Evolutionary conservation across 148 eudicot species (phyloP).

Genomic region (Rhododendron griersonianum): DNA sequence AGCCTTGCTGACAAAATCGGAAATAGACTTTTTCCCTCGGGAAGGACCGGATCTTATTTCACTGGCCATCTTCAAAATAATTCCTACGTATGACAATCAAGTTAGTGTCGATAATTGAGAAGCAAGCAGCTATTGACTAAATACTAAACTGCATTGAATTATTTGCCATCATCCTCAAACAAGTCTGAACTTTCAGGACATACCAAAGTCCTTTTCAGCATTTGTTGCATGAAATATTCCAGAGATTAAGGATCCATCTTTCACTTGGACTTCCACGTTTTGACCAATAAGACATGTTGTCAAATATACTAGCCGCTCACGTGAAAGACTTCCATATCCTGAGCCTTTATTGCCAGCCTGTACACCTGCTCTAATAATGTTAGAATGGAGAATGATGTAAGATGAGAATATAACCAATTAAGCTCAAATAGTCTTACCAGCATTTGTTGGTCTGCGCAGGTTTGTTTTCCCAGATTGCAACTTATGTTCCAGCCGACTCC

Average conservation of each 20-base stretch:
- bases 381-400: slow-evolving; percentile 7
- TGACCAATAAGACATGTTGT: slow-evolving; percentile 83
- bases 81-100: slow-evolving; percentile 42
- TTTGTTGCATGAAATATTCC: slow-evolving; percentile 84
- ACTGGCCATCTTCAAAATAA: slow-evolving; percentile 86
- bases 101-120: not conserved
- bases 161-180: not conserved
- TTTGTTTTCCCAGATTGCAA: slow-evolving; percentile 57
- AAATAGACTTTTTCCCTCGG: slow-evolving; percentile 43
- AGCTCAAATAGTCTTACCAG: slow-evolving; percentile 33
- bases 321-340: slow-evolving; percentile 41
- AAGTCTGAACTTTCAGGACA: slow-evolving; percentile 8
- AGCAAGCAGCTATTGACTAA: not conserved
- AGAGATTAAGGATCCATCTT: slow-evolving; percentile 72
- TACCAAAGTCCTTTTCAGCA: slow-evolving; percentile 79
- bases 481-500: slow-evolving; percentile 50
- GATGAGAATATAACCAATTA: slow-evolving; percentile 5
- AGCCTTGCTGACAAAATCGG: slow-evolving; percentile 52
- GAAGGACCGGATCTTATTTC: slow-evolving; percentile 51
- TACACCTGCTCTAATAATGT: slow-evolving; percentile 28
- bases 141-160: not conserved
- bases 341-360: slow-evolving; percentile 34
- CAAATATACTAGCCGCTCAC: slow-evolving; percentile 67
- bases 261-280: slow-evolving; percentile 90
- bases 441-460: slow-evolving; percentile 34